These are phyloP conservation scores for Trichoderma sp. DNA, from an alignment of 2,329 filamentous ascomycete species.

Conservation along the genomic window DNA sequence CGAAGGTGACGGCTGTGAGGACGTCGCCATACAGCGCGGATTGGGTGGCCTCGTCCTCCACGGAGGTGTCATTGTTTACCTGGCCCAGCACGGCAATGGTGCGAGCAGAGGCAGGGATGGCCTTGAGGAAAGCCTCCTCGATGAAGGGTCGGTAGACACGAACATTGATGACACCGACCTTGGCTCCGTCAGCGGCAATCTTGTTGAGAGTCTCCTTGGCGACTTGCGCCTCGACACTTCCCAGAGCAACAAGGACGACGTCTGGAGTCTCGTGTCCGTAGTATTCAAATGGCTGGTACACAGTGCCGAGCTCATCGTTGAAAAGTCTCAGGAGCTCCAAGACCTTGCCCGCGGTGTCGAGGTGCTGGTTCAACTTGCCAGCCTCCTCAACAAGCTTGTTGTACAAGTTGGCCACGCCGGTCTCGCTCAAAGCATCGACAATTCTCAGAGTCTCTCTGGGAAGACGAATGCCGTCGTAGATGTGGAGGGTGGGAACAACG, in stretches of 20 bases:
- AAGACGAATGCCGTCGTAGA: slow-evolving; percentile 82
- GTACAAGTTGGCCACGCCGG: slow-evolving; percentile 66
- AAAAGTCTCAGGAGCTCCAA: slow-evolving; percentile 67
- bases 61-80: slow-evolving; percentile 68
- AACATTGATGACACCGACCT: slow-evolving; percentile 85
- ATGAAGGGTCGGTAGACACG: slow-evolving; percentile 93
- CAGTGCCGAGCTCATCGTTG: slow-evolving; percentile 89
- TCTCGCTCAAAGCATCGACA: slow-evolving; percentile 74
- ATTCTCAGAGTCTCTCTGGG: slow-evolving; percentile 79
- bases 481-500: slow-evolving; percentile 77
- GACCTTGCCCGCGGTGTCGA: slow-evolving; percentile 70
- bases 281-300: slow-evolving; percentile 93
- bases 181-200: slow-evolving; percentile 68
- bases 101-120: slow-evolving; percentile 70
- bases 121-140: slow-evolving; percentile 86
- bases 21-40: slow-evolving; percentile 94
- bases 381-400: slow-evolving; percentile 61
- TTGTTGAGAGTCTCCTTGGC: slow-evolving; percentile 75
- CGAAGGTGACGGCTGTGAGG: slow-evolving; percentile 78
- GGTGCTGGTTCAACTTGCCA: slow-evolving; percentile 63
- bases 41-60: slow-evolving; percentile 70
- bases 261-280: slow-evolving; percentile 76
- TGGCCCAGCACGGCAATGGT: slow-evolving; percentile 86
- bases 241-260: slow-evolving; percentile 85
- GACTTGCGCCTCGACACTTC: slow-evolving; percentile 84